These are phyloP conservation scores for Adenanthera pavonina DNA, from an alignment of 306 rosid genomes.

Conservation along the genomic window DNA sequence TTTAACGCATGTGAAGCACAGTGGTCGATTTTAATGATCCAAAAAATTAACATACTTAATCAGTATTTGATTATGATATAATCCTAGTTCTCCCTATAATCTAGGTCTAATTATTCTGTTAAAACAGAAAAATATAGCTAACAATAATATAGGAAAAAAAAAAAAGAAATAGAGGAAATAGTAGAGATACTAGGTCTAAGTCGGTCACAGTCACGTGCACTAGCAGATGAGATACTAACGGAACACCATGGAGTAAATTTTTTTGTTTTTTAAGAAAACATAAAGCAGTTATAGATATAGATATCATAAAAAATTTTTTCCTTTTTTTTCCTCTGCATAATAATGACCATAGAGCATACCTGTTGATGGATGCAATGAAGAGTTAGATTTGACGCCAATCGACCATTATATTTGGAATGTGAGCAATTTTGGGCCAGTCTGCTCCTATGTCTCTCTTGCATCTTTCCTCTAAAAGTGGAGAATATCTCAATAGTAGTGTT, in stretches of 20 bases:
- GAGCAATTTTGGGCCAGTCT: neutral
- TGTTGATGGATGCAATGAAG: neutral
- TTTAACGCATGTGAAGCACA: too few species aligned
- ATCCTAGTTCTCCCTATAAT: too few species aligned
- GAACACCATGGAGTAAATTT: neutral
- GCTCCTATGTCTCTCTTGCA: neutral
- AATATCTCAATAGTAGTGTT: accelerated
- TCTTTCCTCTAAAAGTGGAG: neutral
- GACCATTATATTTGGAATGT: neutral
- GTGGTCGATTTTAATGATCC: too few species aligned
- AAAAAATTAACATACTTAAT: too few species aligned
- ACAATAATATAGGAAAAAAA: too few species aligned
- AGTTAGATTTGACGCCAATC: neutral
- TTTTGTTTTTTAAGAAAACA: neutral
- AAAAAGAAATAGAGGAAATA: too few species aligned
- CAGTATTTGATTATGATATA: too few species aligned
- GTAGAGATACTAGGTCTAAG: too few species aligned
- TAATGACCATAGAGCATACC: neutral
- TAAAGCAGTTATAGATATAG: neutral
- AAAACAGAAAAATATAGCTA: too few species aligned
- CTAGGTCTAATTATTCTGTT: too few species aligned
- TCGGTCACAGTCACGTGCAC: too few species aligned
- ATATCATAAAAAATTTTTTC: neutral
- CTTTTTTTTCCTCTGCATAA: neutral
- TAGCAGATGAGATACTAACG: too few species aligned